A percentile compares a stretch with the other conserved stretches of the same genome.
phyloP scores from a whole-genome alignment of 83 land plant species.

The Isoetes engelmannii region DNA sequence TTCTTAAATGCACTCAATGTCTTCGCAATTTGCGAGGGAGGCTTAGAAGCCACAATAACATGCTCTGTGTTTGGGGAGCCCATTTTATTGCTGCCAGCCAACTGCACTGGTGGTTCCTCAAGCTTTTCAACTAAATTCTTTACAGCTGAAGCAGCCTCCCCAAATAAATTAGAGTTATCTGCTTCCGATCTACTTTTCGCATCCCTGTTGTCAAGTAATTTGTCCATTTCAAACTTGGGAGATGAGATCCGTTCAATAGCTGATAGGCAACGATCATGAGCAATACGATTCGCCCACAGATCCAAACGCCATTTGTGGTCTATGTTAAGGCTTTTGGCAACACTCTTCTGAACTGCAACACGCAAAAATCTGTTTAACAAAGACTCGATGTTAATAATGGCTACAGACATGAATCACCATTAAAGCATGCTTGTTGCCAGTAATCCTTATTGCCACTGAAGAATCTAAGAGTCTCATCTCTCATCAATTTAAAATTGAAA shows the following conservation, averaged over 20 bases:
- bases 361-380: slow-evolving; percentile 23
- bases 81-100: background rate
- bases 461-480: too few relatives aligned
- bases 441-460: too few relatives aligned
- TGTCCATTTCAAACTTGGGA: slow-evolving; percentile 5
- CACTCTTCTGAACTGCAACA: slow-evolving; percentile 24
- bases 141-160: background rate
- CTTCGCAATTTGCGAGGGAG: too few relatives aligned
- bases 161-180: background rate
- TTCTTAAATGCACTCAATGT: background rate
- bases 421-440: too few relatives aligned
- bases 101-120: background rate
- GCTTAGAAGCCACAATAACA: background rate
- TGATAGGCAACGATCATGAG: slow-evolving; percentile 32
- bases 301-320: slow-evolving; percentile 33
- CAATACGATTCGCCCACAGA: slow-evolving; percentile 30
- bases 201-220: background rate
- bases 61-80: background rate
- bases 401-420: too few relatives aligned
- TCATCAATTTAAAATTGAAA: too few relatives aligned
- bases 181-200: background rate
- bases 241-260: slow-evolving; percentile 34
- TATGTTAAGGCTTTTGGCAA: slow-evolving; percentile 15
- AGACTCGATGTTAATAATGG: background rate
- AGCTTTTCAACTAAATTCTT: background rate